Evolutionary conservation across 495 filamentous ascomycete genomes (phyloP).

Genomic region (Pseudotulostoma volvatum): DNA sequence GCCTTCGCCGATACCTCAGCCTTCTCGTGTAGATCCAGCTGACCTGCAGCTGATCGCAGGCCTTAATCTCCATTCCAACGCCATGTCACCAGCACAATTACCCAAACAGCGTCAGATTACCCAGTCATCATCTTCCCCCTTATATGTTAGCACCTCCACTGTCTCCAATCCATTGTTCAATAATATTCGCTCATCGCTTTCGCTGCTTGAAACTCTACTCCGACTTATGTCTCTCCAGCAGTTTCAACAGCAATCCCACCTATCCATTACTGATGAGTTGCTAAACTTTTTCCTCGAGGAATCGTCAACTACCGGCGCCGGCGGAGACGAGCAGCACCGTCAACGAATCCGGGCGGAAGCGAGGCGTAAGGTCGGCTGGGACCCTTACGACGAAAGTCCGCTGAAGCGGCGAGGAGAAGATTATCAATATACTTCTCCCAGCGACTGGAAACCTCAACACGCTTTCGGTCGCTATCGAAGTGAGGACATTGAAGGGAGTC

Average conservation of each 20-base stretch:
- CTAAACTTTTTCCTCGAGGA: conserved; percentile 89
- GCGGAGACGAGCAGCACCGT: conserved; percentile 52
- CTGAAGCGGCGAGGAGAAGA: conserved; percentile 48
- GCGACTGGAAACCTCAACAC: not conserved
- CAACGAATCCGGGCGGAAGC: conserved; percentile 56
- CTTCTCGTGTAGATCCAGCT: not conserved
- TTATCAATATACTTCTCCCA: conserved; percentile 28
- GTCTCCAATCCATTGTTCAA: conserved; percentile 25
- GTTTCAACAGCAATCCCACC: conserved; percentile 85
- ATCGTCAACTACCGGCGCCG: conserved; percentile 54
- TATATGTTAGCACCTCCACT: conserved; percentile 21
- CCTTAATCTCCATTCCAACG: conserved; percentile 9
- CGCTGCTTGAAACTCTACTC: conserved; percentile 84
- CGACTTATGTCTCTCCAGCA: conserved; percentile 89
- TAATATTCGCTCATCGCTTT: conserved; percentile 66
- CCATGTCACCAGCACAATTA: conserved; percentile 12
- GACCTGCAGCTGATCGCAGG: not conserved
- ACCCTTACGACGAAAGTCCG: conserved; percentile 62
- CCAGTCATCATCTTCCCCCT: conserved; percentile 20
- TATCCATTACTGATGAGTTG: conserved; percentile 87
- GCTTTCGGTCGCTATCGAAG: not conserved
- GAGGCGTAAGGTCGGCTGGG: conserved; percentile 69
- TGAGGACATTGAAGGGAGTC: not conserved
- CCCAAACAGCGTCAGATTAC: conserved; percentile 5
- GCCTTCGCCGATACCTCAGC: not conserved